Percentiles rank a stretch among this genome's conserved stretches.
These are phyloP conservation scores for Globisporangium heterothallicum DNA, from an alignment of 352 stramenopile genomes.

Conservation along the genomic window DNA sequence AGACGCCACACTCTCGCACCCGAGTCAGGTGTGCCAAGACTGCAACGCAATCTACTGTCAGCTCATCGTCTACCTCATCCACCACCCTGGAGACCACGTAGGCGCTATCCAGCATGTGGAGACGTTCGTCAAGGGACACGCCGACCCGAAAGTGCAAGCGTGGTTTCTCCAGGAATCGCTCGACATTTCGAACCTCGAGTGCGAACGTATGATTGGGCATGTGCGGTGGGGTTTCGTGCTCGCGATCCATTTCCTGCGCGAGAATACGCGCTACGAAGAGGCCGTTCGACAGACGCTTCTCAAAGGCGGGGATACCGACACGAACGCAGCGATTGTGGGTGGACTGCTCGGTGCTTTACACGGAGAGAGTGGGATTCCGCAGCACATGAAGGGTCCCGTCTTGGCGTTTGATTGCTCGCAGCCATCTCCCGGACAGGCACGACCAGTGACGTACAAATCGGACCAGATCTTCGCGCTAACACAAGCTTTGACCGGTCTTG, in stretches of 20 bases:
- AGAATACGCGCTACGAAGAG: slow-evolving; percentile 32
- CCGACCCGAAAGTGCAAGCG: slow-evolving; percentile 21
- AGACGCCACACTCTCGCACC: slow-evolving; percentile 47
- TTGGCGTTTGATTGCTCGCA: slow-evolving; percentile 31
- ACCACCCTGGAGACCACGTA: slow-evolving; percentile 24
- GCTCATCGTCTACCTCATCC: slow-evolving; percentile 39
- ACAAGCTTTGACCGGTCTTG: slow-evolving; percentile 21
- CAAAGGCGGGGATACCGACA: slow-evolving; percentile 54
- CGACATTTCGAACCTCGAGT: slow-evolving; percentile 26
- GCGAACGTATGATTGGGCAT: slow-evolving; percentile 28
- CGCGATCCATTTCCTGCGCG: slow-evolving; percentile 37
- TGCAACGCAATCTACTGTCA: slow-evolving; percentile 58
- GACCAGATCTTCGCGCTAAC: slow-evolving; percentile 23
- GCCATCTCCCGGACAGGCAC: slow-evolving; percentile 6
- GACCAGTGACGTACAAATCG: slow-evolving; percentile 26
- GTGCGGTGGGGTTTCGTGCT: slow-evolving; percentile 49
- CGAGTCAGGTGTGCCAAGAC: slow-evolving; percentile 46
- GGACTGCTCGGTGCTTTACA: slow-evolving; percentile 45
- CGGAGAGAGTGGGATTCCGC: slow-evolving; percentile 31
- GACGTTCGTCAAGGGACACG: slow-evolving; percentile 24
- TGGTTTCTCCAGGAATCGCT: slow-evolving; percentile 52
- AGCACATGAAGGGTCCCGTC: slow-evolving; percentile 34
- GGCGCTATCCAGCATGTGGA: slow-evolving; percentile 33
- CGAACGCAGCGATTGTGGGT: slow-evolving; percentile 54
- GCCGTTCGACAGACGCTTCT: slow-evolving; percentile 44